These are phyloP conservation scores for Nicotiana tomentosiformis DNA, from an alignment of 257 asterid genomes.

Conservation along the genomic window DNA sequence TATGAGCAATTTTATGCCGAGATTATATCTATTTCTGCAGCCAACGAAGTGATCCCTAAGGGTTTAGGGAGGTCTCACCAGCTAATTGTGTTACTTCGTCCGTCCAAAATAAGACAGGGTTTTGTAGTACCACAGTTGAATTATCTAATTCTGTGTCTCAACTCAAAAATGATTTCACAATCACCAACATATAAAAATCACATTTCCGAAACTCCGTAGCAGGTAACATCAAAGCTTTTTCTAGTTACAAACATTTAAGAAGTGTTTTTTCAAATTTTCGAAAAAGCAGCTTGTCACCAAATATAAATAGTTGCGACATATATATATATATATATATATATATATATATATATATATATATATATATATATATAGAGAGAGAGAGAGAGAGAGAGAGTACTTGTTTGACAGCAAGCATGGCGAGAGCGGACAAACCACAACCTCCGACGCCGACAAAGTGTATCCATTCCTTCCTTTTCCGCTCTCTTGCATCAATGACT, in stretches of 20 bases:
- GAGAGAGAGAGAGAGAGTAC: background rate
- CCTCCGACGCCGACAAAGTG: conserved; percentile 45
- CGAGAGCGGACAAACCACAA: conserved; percentile 36
- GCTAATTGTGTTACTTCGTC: background rate
- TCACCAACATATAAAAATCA: background rate
- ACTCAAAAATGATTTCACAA: background rate
- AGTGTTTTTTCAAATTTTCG: background rate
- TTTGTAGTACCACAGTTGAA: background rate
- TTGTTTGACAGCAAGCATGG: conserved; percentile 33
- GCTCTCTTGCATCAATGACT: background rate
- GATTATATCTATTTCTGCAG: background rate
- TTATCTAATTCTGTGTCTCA: background rate
- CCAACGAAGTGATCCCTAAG: background rate
- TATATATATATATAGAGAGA: too few species aligned
- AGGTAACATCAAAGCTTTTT: background rate
- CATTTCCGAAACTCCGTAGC: background rate
- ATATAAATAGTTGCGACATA: background rate
- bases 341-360: too few species aligned
- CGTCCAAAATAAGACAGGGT: background rate
- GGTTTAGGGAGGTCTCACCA: background rate
- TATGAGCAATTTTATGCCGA: background rate
- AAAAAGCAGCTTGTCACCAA: background rate
- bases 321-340: too few species aligned
- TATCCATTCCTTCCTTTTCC: conserved; percentile 17
- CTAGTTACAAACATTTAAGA: background rate